A percentile compares a stretch with the other conserved stretches of the same genome.
These are phyloP conservation scores for Sporothrix globosa DNA, from an alignment of 2,329 filamentous ascomycete genomes.

Conservation along the genomic window DNA sequence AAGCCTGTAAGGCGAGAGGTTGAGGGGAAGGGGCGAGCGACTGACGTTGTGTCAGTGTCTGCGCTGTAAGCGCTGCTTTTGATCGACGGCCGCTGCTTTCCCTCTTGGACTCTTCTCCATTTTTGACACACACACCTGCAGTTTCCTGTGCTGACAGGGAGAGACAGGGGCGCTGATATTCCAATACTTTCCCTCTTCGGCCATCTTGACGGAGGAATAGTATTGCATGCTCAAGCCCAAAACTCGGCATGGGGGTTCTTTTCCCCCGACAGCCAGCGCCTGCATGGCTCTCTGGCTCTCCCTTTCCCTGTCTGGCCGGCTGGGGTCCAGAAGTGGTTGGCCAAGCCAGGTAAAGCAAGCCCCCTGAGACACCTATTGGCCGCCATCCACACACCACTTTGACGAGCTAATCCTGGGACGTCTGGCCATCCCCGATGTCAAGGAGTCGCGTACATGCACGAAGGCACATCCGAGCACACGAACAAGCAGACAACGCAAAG, in stretches of 20 bases:
- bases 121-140: neutral
- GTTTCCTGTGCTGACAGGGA: neutral
- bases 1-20: too few relatives aligned
- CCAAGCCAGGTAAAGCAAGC: neutral
- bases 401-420: slow-evolving; percentile 14
- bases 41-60: neutral
- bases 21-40: neutral
- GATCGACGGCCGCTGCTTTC: too few relatives aligned
- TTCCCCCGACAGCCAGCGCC: neutral
- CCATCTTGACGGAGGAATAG: neutral
- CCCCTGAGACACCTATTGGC: slow-evolving; percentile 15
- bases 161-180: neutral
- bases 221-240: neutral
- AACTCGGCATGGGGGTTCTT: neutral
- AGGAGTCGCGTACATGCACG: neutral
- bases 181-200: neutral
- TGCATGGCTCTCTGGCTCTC: neutral
- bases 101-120: too few relatives aligned
- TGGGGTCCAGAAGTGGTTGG: neutral
- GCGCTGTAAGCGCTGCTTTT: neutral
- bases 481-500: neutral
- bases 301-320: slow-evolving; percentile 19
- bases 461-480: neutral
- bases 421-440: neutral
- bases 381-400: slow-evolving; percentile 23